These are phyloP conservation scores for Schizosaccharomyces octosporus DNA, from an alignment of 805 yeast species.

Conservation along the genomic window DNA sequence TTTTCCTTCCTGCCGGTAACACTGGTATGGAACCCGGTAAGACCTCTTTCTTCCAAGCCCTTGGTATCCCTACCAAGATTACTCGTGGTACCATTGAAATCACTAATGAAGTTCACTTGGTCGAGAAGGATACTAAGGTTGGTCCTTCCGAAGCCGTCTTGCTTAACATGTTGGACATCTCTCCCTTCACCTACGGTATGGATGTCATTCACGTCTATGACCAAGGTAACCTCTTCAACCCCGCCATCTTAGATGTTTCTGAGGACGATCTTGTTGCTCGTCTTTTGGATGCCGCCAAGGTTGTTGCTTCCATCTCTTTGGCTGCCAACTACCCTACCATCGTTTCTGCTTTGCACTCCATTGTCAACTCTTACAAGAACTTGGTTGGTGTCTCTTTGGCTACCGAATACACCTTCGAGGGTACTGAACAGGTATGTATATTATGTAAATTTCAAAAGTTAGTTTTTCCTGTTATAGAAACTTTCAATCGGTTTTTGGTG, in stretches of 20 bases:
- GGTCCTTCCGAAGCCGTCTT: conserved; percentile 98
- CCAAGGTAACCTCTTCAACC: conserved; percentile 94
- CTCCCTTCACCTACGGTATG: conserved; percentile 99
- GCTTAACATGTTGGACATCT: conserved; percentile 97
- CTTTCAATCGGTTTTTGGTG: too few relatives aligned
- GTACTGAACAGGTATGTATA: conserved; percentile 60
- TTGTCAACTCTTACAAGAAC: conserved; percentile 98
- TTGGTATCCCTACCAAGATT: conserved; percentile 99
- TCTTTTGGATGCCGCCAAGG: conserved; percentile 76
- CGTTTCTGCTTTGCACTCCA: conserved; percentile 96
- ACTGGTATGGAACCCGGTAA: conserved; percentile 99
- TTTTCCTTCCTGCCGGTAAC: conserved; percentile 96
- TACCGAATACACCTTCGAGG: conserved; percentile 96
- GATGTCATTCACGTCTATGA: conserved; percentile 90
- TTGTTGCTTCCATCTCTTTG: conserved; percentile 87
- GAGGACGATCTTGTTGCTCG: conserved; percentile 84
- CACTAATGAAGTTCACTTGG: conserved; percentile 89
- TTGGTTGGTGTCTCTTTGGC: conserved; percentile 93
- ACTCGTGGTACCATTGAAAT: conserved; percentile 99
- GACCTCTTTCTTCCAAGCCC: conserved; percentile 99
- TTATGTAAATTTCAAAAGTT: neutral
- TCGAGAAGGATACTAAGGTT: conserved; percentile 59
- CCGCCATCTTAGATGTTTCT: conserved; percentile 90
- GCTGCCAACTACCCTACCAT: conserved; percentile 98
- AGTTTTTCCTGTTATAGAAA: neutral